Evolutionary conservation across 1,139 yeast genomes (phyloP), one percentile per base, ranked within the genome.

Genomic region (Pichia sp.): DNA sequence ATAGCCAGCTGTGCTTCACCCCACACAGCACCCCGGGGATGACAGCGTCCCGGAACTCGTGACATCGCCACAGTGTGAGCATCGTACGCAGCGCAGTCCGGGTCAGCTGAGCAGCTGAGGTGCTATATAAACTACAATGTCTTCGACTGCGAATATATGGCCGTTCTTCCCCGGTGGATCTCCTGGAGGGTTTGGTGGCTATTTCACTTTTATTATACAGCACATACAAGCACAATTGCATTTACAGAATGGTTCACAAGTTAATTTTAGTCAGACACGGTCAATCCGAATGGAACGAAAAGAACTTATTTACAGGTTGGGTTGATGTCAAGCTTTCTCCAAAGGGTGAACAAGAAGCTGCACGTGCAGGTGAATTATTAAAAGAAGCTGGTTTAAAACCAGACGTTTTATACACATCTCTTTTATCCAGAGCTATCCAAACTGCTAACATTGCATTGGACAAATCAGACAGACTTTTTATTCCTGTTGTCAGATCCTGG

Each of bases 261-360:
- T 74, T 83, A 69, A 76, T 83, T 62, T 72, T 83, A 66, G 85
- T 83, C 59, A 83, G 97, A 78, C 97, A 89, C 91, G 97, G 97
- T 63, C 96, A 89, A 76, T 85, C 95, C 71, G 96, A 86, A 69
- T 89, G 96, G 96, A 89, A 89, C 70, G 95, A 87, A 70, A 86
- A 86, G 78, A 89, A 91, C 78, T 77, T 89, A 59, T 91, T 91
- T 81, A 89, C 97, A 66, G 98, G 98, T 63, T 91, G 98, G 98
- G 96, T 89, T 52, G 97, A 89, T 67, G 94, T 87, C 55, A 76
- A 78, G 64, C 79, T 91, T 66, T 80, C 93, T 44, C 89, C 76
- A 50, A 69, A 75, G 57, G 97, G 97, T 68, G 78, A 75, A 66
- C 74, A 81, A 65, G 97, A 91, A 73, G 97, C 97, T 56, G 72